phyloP scores from a whole-genome alignment of 1,284 basidiomycete genomes.

The Irpex sp. region DNA sequence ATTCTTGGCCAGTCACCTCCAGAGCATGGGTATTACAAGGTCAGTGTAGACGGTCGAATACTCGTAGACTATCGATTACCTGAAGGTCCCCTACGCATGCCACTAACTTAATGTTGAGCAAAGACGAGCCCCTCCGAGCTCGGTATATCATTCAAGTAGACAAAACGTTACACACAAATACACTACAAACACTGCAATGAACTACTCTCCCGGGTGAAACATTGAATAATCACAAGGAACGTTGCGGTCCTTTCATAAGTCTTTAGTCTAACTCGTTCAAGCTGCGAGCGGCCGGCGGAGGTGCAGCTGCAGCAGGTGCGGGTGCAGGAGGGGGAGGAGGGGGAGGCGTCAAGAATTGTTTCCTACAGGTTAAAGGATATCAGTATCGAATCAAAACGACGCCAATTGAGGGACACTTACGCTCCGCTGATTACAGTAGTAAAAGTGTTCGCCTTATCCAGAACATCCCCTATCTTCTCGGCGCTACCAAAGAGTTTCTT shows the following conservation, averaged over 20 bases:
- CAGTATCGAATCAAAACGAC: too few species aligned
- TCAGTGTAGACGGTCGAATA: too few species aligned
- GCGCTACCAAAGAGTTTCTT: background rate
- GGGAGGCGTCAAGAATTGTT: too few species aligned
- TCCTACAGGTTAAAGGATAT: too few species aligned
- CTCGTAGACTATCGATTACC: too few species aligned
- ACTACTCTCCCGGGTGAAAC: too few species aligned
- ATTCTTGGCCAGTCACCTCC: too few species aligned
- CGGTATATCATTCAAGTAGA: background rate
- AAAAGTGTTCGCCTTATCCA: background rate
- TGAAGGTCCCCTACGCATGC: too few species aligned
- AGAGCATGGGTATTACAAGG: too few species aligned
- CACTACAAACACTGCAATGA: too few species aligned
- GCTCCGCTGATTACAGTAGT: background rate
- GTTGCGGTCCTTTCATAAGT: too few species aligned
- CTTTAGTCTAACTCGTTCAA: background rate
- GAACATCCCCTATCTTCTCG: background rate
- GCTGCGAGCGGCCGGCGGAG: background rate
- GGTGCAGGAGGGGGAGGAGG: background rate
- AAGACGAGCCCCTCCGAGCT: background rate
- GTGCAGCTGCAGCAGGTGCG: background rate
- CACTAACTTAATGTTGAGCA: background rate
- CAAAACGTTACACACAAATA: background rate
- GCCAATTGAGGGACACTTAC: background rate
- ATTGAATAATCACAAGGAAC: too few species aligned